Base-by-base conservation (phyloP, 257 asterid species). In the Solanum etuberosum region DNA sequence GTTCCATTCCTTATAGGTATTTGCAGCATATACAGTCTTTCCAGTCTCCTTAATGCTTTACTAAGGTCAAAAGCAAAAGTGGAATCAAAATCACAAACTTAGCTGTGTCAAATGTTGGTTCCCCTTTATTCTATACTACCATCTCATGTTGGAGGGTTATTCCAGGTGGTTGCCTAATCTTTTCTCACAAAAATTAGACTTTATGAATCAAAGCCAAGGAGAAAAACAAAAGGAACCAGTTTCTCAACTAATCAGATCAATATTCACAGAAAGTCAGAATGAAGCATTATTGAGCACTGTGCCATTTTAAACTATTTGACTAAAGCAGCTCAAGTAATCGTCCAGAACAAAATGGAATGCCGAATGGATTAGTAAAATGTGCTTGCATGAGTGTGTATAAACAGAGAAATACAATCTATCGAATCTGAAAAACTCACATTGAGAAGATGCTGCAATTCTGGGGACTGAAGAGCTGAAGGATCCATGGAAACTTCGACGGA, bases 381-480 rank as follows among this genome's bases (percentile, higher is more conserved):
- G 8, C n/a, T 70, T 70, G 25, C 11, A 67, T 27, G 37, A 14
- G 23, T 32, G 78, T 32, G 78, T 42, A 72, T 35, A 72, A 5
- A 35, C 18, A 73, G 14, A 73, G 5, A 61, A 29, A 38, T 21
- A 15, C 14, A 31, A 57, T 16, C 82, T 9, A 63, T n/a, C 42
- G 21, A 29, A 35, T 57, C 5, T 42, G 73, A 78, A 43, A 43
- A 23, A 81, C 92, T 87, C 89, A 94, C 98, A 10, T 43, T 74
- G 43, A 94, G 89, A 83, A 93, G 88, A 1, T 91, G 86, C 91
- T 93, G 93, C 88, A 94, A 83, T 88, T 94, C 93, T 32, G 95
- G 92, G 65, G 91, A 87, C 88, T 59, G 78, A 3, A 92, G 89
- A 27, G 88, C 81, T 23, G 96, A 90, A 87, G 93, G 13, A 89